Evolutionary conservation across 169 alveolate genomes (phyloP).

Genomic region (Eimeria acervulina): DNA sequence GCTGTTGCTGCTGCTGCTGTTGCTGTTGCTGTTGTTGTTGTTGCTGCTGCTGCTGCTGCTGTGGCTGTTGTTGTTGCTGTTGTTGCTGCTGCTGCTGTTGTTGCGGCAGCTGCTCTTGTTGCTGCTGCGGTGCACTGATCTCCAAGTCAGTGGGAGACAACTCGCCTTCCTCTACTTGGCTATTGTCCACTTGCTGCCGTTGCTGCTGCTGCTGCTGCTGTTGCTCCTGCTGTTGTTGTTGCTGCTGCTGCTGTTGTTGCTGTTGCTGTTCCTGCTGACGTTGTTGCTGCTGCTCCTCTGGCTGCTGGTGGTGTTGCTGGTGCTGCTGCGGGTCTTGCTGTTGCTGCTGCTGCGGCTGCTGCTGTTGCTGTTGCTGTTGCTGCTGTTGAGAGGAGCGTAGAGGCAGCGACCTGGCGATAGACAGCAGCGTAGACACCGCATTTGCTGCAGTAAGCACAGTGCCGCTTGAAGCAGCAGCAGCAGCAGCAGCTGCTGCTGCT

Average conservation of each 20-base stretch:
- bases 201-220: constrained; percentile 16
- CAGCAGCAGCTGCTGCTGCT: constrained; percentile 55
- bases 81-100: constrained; percentile 24
- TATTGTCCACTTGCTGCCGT: background rate
- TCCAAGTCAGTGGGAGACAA: too few relatives aligned
- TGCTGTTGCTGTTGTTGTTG: background rate
- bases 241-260: background rate
- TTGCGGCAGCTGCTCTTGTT: background rate
- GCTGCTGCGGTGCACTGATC: background rate
- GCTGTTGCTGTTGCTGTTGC: constrained; percentile 42
- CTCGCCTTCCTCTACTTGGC: background rate
- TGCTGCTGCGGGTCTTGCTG: constrained; percentile 7
- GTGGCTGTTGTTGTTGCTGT: background rate
- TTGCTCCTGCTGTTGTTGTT: background rate
- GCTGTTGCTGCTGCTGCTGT: background rate
- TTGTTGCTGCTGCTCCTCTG: background rate
- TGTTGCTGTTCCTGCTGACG: background rate
- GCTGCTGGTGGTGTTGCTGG: constrained; percentile 24
- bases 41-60: background rate
- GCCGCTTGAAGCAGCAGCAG: background rate
- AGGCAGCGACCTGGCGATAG: constrained; percentile 37
- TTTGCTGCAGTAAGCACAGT: constrained; percentile 52
- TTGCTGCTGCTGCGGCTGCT: constrained; percentile 6
- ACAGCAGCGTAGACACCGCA: constrained; percentile 41
- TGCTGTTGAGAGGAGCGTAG: constrained; percentile 19